These are phyloP conservation scores for Suillus bovinus DNA, from an alignment of 768 basidiomycete genomes.

Conservation along the genomic window DNA sequence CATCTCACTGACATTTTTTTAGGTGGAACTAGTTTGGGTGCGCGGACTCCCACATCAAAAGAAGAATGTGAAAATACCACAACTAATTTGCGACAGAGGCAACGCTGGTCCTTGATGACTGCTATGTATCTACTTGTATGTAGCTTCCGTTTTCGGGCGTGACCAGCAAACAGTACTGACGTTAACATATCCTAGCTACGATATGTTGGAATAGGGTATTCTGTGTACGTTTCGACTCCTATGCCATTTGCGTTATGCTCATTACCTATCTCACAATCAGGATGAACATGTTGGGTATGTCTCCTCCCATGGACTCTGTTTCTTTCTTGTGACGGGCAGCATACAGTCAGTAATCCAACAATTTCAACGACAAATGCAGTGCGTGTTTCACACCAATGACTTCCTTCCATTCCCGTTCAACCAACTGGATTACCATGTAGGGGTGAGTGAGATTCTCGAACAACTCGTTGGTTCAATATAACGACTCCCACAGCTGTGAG, in stretches of 20 bases:
- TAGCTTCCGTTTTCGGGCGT: background rate
- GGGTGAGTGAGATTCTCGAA: background rate
- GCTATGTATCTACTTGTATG: background rate
- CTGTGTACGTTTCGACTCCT: background rate
- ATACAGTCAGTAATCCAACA: background rate
- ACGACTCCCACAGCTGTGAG: background rate
- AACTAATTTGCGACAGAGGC: background rate
- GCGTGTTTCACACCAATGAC: background rate
- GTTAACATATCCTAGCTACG: background rate
- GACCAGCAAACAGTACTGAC: too few relatives aligned
- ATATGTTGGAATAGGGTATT: background rate
- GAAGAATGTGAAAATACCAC: background rate
- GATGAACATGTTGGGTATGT: background rate
- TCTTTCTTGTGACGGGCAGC: background rate
- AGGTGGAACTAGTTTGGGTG: background rate
- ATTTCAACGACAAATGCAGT: background rate
- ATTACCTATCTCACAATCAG: background rate
- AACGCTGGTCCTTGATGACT: background rate
- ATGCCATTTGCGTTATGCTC: background rate
- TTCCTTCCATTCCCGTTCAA: background rate
- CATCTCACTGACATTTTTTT: background rate
- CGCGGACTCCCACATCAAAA: background rate
- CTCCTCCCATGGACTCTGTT: background rate
- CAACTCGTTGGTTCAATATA: background rate
- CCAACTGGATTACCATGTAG: background rate